A percentile compares a stretch with the other conserved stretches of the same genome.
These are phyloP conservation scores for Lycium ferocissimum DNA, from an alignment of 257 asterid species.

Conservation along the genomic window DNA sequence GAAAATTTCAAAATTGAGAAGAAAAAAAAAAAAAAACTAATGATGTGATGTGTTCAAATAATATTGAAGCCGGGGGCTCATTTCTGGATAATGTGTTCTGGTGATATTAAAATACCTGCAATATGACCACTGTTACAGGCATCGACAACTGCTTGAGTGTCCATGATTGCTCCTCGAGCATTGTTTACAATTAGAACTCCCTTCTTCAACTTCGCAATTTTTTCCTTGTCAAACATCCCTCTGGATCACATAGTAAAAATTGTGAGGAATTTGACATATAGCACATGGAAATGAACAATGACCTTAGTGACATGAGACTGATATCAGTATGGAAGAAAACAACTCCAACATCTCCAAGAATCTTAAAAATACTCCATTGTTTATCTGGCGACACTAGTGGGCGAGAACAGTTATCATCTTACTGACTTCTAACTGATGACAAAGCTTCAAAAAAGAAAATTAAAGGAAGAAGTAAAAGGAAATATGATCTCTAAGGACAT, in stretches of 20 bases:
- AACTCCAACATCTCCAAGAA: neutral
- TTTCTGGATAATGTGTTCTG: conserved; percentile 6
- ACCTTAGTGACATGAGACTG: neutral
- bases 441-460: neutral
- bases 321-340: neutral
- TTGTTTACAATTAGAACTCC: conserved; percentile 94
- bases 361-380: neutral
- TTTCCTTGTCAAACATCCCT: conserved; percentile 87
- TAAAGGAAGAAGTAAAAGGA: neutral
- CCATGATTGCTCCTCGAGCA: conserved; percentile 99
- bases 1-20: neutral
- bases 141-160: conserved; percentile 95
- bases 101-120: conserved; percentile 62
- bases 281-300: neutral
- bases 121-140: conserved; percentile 95
- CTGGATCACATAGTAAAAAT: conserved; percentile 41
- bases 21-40: neutral
- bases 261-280: neutral
- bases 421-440: conserved; percentile 8
- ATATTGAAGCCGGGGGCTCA: neutral
- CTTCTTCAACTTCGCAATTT: conserved; percentile 86
- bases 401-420: neutral
- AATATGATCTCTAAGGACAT: neutral
- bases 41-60: neutral
- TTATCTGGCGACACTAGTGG: neutral